These are phyloP conservation scores for Omphalotus guepiniiformis DNA, from an alignment of 768 basidiomycete species.

Conservation along the genomic window DNA sequence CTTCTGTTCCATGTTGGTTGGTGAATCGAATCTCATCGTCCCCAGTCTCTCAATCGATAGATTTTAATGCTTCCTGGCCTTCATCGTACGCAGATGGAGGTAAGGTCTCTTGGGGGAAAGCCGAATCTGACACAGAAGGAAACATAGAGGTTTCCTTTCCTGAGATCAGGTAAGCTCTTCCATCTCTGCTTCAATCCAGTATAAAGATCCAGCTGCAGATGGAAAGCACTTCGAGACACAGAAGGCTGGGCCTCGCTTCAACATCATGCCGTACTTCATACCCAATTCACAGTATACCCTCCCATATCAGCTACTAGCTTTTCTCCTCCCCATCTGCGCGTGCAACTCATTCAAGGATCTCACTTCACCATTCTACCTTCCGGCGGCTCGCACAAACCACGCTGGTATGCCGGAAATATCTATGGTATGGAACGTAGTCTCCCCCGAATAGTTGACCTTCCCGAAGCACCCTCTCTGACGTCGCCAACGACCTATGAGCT, in stretches of 20 bases:
- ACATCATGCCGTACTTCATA: conserved; percentile 68
- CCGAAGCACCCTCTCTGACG: conserved; percentile 35
- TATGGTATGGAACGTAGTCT: conserved; percentile 59
- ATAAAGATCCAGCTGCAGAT: conserved; percentile 35
- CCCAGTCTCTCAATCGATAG: conserved; percentile 47
- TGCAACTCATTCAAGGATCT: conserved; percentile 67
- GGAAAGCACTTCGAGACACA: conserved; percentile 65
- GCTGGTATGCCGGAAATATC: conserved; percentile 88
- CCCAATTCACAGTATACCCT: conserved; percentile 56
- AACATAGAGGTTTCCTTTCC: conserved; percentile 62
- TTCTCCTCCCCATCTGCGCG: conserved; percentile 41
- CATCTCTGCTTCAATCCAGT: background rate
- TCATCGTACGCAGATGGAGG: conserved; percentile 69
- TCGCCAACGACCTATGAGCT: conserved; percentile 57
- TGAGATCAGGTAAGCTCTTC: conserved; percentile 42
- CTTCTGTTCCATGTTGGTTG: background rate
- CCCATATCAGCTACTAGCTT: conserved; percentile 19
- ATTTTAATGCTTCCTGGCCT: conserved; percentile 48
- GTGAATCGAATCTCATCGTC: conserved; percentile 5
- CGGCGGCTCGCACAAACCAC: conserved; percentile 21
- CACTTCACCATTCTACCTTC: conserved; percentile 68
- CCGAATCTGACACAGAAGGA: conserved; percentile 37
- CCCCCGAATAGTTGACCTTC: conserved; percentile 46
- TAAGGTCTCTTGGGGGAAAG: conserved; percentile 52
- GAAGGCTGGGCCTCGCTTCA: conserved; percentile 89